These are phyloP conservation scores for Pittosporum tobira DNA, from an alignment of 129 eudicot genomes.

Conservation along the genomic window DNA sequence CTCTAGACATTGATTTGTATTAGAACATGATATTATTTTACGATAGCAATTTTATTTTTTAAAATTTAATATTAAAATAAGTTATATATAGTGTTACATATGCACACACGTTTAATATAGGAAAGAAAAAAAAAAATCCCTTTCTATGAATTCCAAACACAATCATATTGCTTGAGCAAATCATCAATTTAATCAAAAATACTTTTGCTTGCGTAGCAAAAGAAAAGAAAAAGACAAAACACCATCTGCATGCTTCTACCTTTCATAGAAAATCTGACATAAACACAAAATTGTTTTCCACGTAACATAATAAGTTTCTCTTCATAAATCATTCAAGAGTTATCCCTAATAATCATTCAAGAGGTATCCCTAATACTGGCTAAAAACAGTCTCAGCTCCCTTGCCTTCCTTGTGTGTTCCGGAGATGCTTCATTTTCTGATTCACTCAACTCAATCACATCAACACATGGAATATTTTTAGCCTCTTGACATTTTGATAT, in stretches of 20 bases:
- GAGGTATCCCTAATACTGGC: slow-evolving; percentile 34
- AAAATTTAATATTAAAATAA: too few species aligned
- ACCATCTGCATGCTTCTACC: neutral
- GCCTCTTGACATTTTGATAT: slow-evolving; percentile 21
- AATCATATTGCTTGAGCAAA: too few species aligned
- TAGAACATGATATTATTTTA: too few species aligned
- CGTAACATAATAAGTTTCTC: neutral
- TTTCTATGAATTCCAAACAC: too few species aligned
- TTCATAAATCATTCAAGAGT: slow-evolving; percentile 3
- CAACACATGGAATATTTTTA: slow-evolving; percentile 15
- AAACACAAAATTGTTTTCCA: neutral
- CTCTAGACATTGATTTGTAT: too few species aligned
- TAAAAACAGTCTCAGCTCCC: slow-evolving; percentile 57
- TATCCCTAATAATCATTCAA: slow-evolving; percentile 23
- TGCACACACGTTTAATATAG: too few species aligned
- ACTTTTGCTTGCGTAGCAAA: neutral
- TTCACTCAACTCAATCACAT: slow-evolving; percentile 73
- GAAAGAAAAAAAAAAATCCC: too few species aligned
- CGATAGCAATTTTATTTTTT: too few species aligned
- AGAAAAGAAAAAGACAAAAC: neutral
- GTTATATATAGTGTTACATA: too few species aligned
- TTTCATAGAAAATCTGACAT: neutral
- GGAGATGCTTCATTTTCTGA: slow-evolving; percentile 67
- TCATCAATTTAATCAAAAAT: too few species aligned
- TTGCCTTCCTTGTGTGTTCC: slow-evolving; percentile 41